These are phyloP conservation scores for Fusarium mundagurra DNA, from an alignment of 2,329 filamentous ascomycete species.

Conservation along the genomic window DNA sequence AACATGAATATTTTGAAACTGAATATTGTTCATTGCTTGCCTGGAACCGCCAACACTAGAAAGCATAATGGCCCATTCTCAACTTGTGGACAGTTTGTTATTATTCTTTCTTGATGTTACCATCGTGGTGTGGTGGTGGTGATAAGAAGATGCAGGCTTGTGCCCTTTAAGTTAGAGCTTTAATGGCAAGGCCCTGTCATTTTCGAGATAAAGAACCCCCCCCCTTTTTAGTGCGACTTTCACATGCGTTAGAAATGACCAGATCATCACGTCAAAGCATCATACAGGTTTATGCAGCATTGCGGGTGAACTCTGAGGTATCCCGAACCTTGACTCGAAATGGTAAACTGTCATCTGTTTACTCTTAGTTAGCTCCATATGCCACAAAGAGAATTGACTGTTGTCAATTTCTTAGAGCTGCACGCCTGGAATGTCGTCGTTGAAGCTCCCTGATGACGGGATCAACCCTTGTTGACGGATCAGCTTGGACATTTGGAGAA, in stretches of 20 bases:
- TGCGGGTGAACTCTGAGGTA: neutral
- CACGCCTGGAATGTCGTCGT: slow-evolving; percentile 31
- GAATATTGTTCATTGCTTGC: neutral
- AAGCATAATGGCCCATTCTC: neutral
- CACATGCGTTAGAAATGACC: slow-evolving; percentile 45
- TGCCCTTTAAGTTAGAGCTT: slow-evolving; percentile 19
- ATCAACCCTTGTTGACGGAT: slow-evolving; percentile 25
- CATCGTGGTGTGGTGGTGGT: slow-evolving; percentile 7
- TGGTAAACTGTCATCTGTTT: slow-evolving; percentile 21
- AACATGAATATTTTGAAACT: neutral
- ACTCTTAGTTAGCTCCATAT: neutral
- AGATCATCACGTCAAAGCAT: slow-evolving; percentile 44
- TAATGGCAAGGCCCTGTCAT: neutral
- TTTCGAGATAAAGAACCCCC: slow-evolving; percentile 31
- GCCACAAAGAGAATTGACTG: neutral
- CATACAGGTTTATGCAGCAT: slow-evolving; percentile 32
- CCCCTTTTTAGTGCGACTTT: slow-evolving; percentile 44
- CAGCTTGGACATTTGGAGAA: slow-evolving; percentile 23
- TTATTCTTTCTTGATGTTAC: slow-evolving; percentile 4
- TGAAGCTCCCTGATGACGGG: slow-evolving; percentile 30
- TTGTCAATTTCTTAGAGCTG: neutral
- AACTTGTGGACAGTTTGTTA: neutral
- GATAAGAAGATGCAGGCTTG: slow-evolving; percentile 28
- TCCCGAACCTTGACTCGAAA: neutral
- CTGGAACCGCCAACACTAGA: neutral